Evolutionary conservation across 768 basidiomycete species (phyloP), one percentile per base, ranked within the genome.

Genomic region (Naganishia antarctica): DNA sequence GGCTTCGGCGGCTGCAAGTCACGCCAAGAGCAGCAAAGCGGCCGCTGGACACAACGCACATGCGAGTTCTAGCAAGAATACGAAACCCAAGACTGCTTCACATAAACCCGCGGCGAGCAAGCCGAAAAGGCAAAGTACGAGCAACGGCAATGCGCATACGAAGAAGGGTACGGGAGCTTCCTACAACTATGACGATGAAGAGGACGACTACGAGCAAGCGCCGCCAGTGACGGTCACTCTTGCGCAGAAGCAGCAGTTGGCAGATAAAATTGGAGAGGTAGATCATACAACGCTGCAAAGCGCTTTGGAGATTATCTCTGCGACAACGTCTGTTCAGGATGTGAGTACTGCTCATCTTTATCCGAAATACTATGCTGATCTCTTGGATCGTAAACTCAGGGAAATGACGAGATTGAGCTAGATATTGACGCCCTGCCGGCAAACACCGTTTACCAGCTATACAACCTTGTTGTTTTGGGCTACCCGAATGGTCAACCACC

Each of bases 181-280:
- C 60, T 37, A 25, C 29, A 23, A 62, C 13, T 61, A 63, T 18
- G 53, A 61, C 11, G 53, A 57, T 11, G 72, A 67, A 4, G 70
- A 71, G 41, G 69, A 66, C 25, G 69, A 66, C n/a, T 63, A 47
- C 6, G 76, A 76, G 13, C 71, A 71, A 34, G 66, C 64, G 41
- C 58, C 60, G 16, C 64, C 59, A 8, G 57, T 26, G 21, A 23
- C 23, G 25, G 82, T 97, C 40, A 88, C 90, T 58, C 90, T 94
- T 76, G 90, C 91, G 69, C 94, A 98, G 81, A 99, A 99, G 87
- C 92, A 96, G 79, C 91, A 97, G 74, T 81, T 99, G 62, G 94
- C 92, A 73, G 92, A 97, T 78, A 89, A 91, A 58, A 99, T 99
- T 69, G 83, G 83, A 66, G 84, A 84, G 71, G 84, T 96, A 26